Percentiles rank a stretch among this genome's conserved stretches.
Evolutionary conservation across 176 grass and related monocot genomes (phyloP).

Genomic region (Paspalum notatum): DNA sequence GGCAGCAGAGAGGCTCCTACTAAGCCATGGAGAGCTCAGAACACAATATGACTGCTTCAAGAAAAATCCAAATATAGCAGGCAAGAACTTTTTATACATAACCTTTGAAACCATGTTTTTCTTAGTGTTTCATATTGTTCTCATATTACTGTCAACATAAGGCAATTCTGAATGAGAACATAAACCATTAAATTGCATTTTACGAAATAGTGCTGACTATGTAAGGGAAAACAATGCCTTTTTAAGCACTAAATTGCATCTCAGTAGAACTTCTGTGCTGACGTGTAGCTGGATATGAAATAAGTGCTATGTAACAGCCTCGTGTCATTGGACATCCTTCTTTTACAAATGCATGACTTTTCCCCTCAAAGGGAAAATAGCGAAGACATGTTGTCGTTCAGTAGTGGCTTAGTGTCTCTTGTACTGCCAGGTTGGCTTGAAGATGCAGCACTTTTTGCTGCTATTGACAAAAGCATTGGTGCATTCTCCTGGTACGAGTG

Average conservation of each 20-base stretch:
- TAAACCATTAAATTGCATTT: not conserved
- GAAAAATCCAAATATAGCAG: constrained; percentile 89
- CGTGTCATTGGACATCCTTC: not conserved
- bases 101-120: constrained; percentile 30
- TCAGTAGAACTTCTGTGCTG: not conserved
- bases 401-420: constrained; percentile 35
- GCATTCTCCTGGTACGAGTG: constrained; percentile 81
- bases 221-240: constrained; percentile 6
- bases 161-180: not conserved
- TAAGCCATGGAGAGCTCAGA: constrained; percentile 71
- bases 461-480: constrained; percentile 73
- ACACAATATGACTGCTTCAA: constrained; percentile 69
- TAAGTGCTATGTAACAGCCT: not conserved
- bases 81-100: constrained; percentile 46
- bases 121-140: not conserved
- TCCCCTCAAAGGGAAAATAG: not conserved
- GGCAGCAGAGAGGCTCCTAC: constrained; percentile 92
- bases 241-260: not conserved
- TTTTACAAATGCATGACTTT: constrained; percentile 9
- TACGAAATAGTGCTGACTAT: not conserved
- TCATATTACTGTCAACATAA: constrained; percentile 31
- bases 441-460: constrained; percentile 98
- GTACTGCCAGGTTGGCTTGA: constrained; percentile 79
- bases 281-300: constrained; percentile 9
- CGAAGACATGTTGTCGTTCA: not conserved